Percentiles rank a stretch among this genome's conserved stretches.
Evolutionary conservation across 1,139 yeast species (phyloP).

Genomic region (Arxiozyma bovina): DNA sequence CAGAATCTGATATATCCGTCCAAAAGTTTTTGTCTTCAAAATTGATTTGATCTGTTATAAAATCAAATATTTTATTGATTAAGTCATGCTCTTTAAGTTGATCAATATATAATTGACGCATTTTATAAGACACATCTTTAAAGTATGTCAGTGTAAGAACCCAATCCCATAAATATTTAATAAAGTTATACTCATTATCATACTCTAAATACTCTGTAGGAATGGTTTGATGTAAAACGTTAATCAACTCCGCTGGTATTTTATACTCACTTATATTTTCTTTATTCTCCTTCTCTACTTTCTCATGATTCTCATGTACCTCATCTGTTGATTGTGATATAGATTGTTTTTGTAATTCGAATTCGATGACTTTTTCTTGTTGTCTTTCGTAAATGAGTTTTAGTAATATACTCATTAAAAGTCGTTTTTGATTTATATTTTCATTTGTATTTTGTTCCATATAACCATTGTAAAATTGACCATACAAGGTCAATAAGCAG

Average conservation of each 20-base stretch:
- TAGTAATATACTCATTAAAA: slow-evolving; percentile 33
- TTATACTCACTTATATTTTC: slow-evolving; percentile 19
- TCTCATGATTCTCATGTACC: slow-evolving; percentile 22
- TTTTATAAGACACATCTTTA: slow-evolving; percentile 54
- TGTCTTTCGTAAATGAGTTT: slow-evolving; percentile 36
- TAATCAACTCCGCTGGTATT: slow-evolving; percentile 19
- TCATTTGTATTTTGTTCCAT: slow-evolving; percentile 4
- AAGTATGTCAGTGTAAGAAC: slow-evolving; percentile 53
- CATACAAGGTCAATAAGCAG: slow-evolving; percentile 10
- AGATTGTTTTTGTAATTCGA: slow-evolving; percentile 38
- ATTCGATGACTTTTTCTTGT: slow-evolving; percentile 53
- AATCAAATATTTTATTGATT: slow-evolving; percentile 42
- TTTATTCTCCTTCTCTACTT: slow-evolving; percentile 17
- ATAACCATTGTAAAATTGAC: slow-evolving; percentile 18
- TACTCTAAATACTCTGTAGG: slow-evolving; percentile 36
- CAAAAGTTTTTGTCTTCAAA: slow-evolving; percentile 32
- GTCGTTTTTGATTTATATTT: slow-evolving; percentile 32
- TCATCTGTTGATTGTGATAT: slow-evolving; percentile 1
- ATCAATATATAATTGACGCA: slow-evolving; percentile 51
- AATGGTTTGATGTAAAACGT: slow-evolving; percentile 8
- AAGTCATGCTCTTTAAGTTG: slow-evolving; percentile 45
- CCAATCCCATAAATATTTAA: slow-evolving; percentile 65
- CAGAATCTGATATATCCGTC: slow-evolving; percentile 24
- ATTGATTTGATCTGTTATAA: slow-evolving; percentile 40
- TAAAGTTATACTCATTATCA: slow-evolving; percentile 32